Conservation (phyloP, 495 filamentous ascomycete species). For the Xylaria cubensis region DNA sequence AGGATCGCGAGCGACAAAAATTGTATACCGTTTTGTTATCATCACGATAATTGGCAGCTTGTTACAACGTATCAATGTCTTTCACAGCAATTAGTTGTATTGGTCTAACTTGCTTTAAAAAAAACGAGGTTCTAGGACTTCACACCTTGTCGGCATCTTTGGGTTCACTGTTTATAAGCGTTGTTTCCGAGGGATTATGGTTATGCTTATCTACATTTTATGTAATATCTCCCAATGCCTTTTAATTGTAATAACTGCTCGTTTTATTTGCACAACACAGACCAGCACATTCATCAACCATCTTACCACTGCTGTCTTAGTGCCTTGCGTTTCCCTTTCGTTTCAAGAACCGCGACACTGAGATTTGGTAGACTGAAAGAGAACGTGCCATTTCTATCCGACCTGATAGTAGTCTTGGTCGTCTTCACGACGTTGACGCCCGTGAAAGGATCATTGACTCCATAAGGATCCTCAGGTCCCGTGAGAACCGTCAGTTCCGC, state of each 20-base stretch:
- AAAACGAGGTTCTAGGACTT: too few species aligned
- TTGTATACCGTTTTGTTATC: background rate
- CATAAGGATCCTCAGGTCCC: slow-evolving; percentile 55
- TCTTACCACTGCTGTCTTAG: background rate
- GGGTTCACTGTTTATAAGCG: background rate
- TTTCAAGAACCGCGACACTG: slow-evolving; percentile 60
- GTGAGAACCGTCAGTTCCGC: slow-evolving; percentile 66
- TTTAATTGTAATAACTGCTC: background rate
- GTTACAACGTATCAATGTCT: too few species aligned
- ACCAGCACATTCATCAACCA: background rate
- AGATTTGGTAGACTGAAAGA: slow-evolving; percentile 56
- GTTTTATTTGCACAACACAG: background rate
- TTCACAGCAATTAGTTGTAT: too few species aligned
- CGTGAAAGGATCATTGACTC: slow-evolving; percentile 45
- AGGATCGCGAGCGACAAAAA: background rate
- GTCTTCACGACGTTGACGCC: slow-evolving; percentile 48
- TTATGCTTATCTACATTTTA: background rate
- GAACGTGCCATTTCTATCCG: slow-evolving; percentile 54
- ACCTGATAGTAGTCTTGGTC: slow-evolving; percentile 49
- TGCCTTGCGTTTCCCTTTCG: slow-evolving; percentile 21
- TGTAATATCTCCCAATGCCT: background rate
- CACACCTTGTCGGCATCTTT: too few species aligned
- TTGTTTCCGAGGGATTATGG: background rate
- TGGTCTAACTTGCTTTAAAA: too few species aligned
- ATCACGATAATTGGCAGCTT: too few species aligned